Conservation (phyloP, 768 basidiomycete species). For the Macrolepiota dolichaula region DNA sequence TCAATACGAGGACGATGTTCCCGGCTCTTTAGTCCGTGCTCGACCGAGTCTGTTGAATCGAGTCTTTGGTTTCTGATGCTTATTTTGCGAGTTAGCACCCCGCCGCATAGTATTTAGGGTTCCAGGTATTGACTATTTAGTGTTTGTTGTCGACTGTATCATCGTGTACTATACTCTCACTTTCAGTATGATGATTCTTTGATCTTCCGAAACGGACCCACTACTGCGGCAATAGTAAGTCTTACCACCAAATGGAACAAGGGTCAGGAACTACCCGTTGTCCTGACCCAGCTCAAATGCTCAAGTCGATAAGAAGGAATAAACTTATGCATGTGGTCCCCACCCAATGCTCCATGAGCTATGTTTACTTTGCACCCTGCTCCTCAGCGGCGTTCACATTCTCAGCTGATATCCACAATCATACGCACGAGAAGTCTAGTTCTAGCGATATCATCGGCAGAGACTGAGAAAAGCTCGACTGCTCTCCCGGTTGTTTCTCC, state of each 20-base stretch:
- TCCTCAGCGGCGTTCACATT: not conserved
- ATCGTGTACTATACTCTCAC: slow-evolving; percentile 1
- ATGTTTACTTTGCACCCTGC: slow-evolving; percentile 5
- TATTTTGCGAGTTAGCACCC: slow-evolving; percentile 19
- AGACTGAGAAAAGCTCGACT: not conserved
- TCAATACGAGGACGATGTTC: slow-evolving; percentile 32
- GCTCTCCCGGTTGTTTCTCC: not conserved
- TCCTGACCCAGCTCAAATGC: not conserved
- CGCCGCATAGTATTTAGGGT: too few species aligned
- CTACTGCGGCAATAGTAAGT: not conserved
- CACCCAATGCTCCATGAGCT: not conserved
- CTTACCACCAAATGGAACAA: not conserved
- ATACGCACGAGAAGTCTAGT: not conserved
- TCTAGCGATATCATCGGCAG: not conserved
- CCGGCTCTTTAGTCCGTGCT: slow-evolving; percentile 19
- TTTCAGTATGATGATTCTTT: not conserved
- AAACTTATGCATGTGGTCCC: not conserved
- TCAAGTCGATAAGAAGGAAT: not conserved
- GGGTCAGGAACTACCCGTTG: not conserved
- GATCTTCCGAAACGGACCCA: not conserved
- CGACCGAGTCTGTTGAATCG: slow-evolving; percentile 60
- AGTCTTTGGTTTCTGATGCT: slow-evolving; percentile 40
- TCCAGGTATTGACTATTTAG: not conserved
- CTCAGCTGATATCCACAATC: not conserved
- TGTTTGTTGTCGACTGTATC: not conserved